Base-by-base conservation (phyloP, 2,329 filamentous ascomycete species). In the Arthroderma sp. region DNA sequence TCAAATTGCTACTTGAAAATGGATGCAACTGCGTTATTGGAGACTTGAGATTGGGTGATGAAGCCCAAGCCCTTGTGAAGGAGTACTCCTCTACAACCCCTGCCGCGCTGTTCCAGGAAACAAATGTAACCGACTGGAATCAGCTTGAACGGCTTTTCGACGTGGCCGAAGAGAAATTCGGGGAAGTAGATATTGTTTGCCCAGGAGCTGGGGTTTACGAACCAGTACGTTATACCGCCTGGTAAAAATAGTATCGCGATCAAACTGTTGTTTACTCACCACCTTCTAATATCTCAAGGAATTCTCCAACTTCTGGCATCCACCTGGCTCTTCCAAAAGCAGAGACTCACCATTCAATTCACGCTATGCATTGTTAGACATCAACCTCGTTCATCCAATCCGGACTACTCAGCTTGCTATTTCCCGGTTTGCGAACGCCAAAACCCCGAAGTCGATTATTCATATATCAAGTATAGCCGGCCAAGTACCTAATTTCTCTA, bases 341-440 rank as follows among this genome's bases (percentile, higher is more conserved):
- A 59, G 55, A 36, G 70, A 74, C 50, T 51, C 60, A 6, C 57
- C 52, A 0, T 48, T 57, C 32, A 58, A 63, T 4, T 65, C 63
- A 27, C 60, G 66, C 44, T 73, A 72, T 50, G 62, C 63, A 29
- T 36, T 61, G 40, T 40, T 74, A 15, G 71, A 73, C 47, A 71
- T 74, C 55, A 73, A 73, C 48, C 47, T 74, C 41, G 69, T 66
- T 0, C 71, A 74, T 52, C 71, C 71, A 0, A 73, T 73, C 50
- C 68, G 70, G 37, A 60, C 64, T 6, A 73, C 70, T 1, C 70
- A 73, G 49, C 57, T 74, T 11, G 70, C 71, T 4, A 67, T 74
- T 37, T 60, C 64, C 3, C 64, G 71, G 51, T 73, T 72, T 53
- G 56, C 71, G 27, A 56, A 50, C 38, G 55, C 53, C 40, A 55